Evolutionary conservation across 2,329 filamentous ascomycete genomes (phyloP).

Genomic region (Aspergillaceae sp.): DNA sequence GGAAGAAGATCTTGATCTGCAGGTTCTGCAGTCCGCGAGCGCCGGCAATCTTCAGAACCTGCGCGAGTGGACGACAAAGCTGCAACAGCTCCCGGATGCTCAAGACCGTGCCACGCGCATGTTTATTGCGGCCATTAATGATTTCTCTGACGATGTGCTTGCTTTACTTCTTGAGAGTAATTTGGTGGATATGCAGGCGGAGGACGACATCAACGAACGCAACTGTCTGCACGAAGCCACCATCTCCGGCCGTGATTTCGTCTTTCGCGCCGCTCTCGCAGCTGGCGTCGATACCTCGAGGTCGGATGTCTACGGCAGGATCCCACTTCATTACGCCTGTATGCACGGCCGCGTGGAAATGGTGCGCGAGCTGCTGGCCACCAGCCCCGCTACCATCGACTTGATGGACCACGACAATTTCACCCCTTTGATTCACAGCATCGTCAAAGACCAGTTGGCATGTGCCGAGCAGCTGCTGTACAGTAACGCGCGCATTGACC

Average conservation of each 20-base stretch:
- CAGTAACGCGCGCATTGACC: constrained; percentile 75
- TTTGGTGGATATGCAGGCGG: constrained; percentile 80
- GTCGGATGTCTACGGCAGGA: constrained; percentile 86
- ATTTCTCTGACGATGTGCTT: constrained; percentile 69
- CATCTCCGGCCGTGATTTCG: constrained; percentile 77
- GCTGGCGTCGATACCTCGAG: constrained; percentile 67
- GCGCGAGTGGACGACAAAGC: constrained; percentile 68
- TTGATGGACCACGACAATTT: constrained; percentile 94
- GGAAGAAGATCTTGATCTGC: constrained; percentile 79
- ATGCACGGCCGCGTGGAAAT: constrained; percentile 86
- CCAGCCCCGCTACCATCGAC: constrained; percentile 68
- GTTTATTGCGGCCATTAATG: constrained; percentile 81
- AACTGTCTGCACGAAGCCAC: constrained; percentile 96
- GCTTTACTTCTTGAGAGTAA: constrained; percentile 69
- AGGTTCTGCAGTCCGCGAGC: constrained; percentile 76
- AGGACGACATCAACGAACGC: constrained; percentile 95
- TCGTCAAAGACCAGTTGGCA: constrained; percentile 73
- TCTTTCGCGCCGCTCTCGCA: constrained; percentile 66
- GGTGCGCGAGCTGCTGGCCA: constrained; percentile 63
- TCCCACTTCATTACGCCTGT: constrained; percentile 90
- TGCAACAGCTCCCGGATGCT: constrained; percentile 53
- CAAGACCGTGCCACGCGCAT: constrained; percentile 76
- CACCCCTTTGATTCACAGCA: constrained; percentile 88
- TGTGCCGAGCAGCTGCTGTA: constrained; percentile 72
- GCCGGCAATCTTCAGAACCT: constrained; percentile 69